phyloP scores from a whole-genome alignment of 2,329 filamentous ascomycete species.

The Fonsecaea pugnacius region DNA sequence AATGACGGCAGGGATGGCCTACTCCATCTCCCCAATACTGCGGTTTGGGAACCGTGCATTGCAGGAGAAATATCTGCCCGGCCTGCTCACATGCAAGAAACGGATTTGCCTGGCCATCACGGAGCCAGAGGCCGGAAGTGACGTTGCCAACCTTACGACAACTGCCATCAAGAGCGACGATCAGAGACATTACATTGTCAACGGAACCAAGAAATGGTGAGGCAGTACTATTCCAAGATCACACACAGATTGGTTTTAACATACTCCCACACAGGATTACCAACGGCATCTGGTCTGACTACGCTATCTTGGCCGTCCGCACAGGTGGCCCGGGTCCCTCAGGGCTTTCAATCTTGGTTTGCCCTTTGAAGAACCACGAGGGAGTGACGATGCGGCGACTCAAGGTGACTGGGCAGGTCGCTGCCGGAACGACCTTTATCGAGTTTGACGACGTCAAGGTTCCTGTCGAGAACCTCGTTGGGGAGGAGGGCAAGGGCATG shows the following conservation, averaged over 20 bases:
- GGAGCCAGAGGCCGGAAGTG: constrained; percentile 73
- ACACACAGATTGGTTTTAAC: too few relatives aligned
- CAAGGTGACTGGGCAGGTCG: constrained; percentile 67
- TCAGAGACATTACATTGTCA: constrained; percentile 69
- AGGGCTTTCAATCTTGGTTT: constrained; percentile 69
- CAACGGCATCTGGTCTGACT: constrained; percentile 72
- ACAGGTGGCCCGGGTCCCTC: constrained; percentile 67
- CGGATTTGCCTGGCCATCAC: constrained; percentile 77
- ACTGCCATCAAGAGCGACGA: constrained; percentile 66
- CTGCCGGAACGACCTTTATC: constrained; percentile 74
- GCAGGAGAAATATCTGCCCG: constrained; percentile 69
- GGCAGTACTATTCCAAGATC: too few relatives aligned
- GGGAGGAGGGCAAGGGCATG: constrained; percentile 72
- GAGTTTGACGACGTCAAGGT: constrained; percentile 76
- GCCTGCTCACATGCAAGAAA: constrained; percentile 68
- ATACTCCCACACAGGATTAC: too few relatives aligned
- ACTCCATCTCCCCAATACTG: constrained; percentile 71
- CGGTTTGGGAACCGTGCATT: constrained; percentile 68
- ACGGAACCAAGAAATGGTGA: constrained; percentile 70
- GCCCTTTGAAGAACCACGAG: constrained; percentile 69
- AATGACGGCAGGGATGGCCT: too few relatives aligned
- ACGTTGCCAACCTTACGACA: constrained; percentile 74
- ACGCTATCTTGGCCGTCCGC: constrained; percentile 71
- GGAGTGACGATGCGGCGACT: constrained; percentile 72
- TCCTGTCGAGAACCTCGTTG: constrained; percentile 71